Base-by-base conservation (phyloP, 352 stramenopile genomes). In the Poterioochromonas sp. region DNA sequence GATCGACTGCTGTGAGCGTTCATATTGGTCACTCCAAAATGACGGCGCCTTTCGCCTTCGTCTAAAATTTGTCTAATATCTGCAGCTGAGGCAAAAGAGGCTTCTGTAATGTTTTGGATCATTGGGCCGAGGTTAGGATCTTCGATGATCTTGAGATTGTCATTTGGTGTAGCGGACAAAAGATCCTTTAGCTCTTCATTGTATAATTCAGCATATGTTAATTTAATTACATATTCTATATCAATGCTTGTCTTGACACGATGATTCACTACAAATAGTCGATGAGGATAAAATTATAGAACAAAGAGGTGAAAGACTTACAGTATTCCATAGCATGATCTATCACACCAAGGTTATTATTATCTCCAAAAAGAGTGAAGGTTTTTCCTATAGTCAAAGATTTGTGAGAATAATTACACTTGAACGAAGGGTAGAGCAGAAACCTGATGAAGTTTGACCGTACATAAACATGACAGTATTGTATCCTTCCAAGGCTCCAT, bases 381-480 rank as follows among this genome's bases (percentile, higher is more conserved):
- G 65, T 74, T 54, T 74, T 74, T 8, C 65, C 65, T 74, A 39
- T 54, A 32, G 12, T 62, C 1, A 76, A 64, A 34, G 37, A 76
- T 20, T 47, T 44, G 43, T 64, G 64, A 60, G 35, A 5, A 37
- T 29, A 22, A 58, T 71, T 65, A 32, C 54, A 37, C 47, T 58
- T 26, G 26, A 26, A 58, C 15, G 26, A 39, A 41, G 37, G 32
- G 37, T 64, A 43, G 68, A 53, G 40, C 49, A 79, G n/a, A 98
- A 98, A 49, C 95, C 95, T 3, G 87, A 95, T 37, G 94, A 94
- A 43, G 94, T 98, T 84, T 98, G 94, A 0, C 95, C 95, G 77
- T 98, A 99, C 26, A 95, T 94, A 84, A 99, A 98, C 74, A 99
- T 98, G 82, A 94, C 98, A n/a, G 95, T 94, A 81, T 99, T 95